Conservation (phyloP, 495 filamentous ascomycete genomes). For the Talaromyces trachyspermus region DNA sequence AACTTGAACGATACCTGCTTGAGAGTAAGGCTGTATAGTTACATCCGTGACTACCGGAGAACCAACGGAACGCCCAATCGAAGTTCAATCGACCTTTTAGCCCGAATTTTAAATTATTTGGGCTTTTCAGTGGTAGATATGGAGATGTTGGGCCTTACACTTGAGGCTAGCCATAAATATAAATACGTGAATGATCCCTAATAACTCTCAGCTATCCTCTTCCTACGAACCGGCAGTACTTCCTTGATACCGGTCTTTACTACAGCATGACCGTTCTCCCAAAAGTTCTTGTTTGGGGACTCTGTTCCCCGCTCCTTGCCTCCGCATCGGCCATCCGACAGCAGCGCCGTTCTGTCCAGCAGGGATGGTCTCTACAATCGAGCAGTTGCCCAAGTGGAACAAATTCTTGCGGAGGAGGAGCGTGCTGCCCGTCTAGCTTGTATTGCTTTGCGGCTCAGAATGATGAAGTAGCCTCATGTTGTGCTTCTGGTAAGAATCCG, state of each 20-base stretch:
- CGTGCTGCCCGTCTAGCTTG: constrained; percentile 14
- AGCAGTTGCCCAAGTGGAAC: constrained; percentile 11
- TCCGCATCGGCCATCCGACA: not conserved
- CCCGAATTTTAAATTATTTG: not conserved
- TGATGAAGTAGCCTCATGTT: constrained; percentile 16
- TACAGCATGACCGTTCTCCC: not conserved
- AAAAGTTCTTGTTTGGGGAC: not conserved
- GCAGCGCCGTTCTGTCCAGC: constrained; percentile 4
- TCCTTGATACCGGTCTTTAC: too few species aligned
- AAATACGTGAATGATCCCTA: not conserved
- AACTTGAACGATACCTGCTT: too few species aligned
- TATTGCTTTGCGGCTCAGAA: constrained; percentile 11
- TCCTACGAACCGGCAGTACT: not conserved
- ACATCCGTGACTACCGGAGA: too few species aligned
- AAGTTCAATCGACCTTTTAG: too few species aligned
- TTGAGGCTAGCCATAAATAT: not conserved
- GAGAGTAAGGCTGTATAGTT: too few species aligned
- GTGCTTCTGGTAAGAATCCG: constrained; percentile 11
- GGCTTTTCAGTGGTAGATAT: not conserved
- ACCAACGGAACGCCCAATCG: too few species aligned
- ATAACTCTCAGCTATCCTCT: not conserved
- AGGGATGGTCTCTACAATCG: constrained; percentile 17
- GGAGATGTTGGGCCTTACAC: too few species aligned
- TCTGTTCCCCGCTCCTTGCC: not conserved
- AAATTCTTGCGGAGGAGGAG: constrained; percentile 13